Conservation (phyloP, 371 early-diverging fungal genomes). For the Mortierella sp. region DNA sequence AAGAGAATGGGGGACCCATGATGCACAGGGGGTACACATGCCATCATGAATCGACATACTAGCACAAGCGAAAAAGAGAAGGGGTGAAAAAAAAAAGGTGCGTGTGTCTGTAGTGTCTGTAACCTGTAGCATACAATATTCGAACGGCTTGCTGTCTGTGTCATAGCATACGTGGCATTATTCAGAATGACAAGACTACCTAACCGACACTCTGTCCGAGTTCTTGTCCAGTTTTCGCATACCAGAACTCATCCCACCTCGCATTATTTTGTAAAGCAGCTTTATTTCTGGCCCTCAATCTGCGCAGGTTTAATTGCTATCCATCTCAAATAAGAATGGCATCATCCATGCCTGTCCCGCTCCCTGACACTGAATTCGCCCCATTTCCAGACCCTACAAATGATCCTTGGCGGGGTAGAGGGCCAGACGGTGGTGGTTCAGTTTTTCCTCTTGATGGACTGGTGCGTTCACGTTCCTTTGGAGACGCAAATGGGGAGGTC, state of each 20-base stretch:
- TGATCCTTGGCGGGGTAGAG: conserved; percentile 6
- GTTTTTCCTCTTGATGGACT: conserved; percentile 8
- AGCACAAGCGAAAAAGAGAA: too few relatives aligned
- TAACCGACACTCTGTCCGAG: too few relatives aligned
- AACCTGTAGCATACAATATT: too few relatives aligned
- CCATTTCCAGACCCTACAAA: conserved; percentile 1
- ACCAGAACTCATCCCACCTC: neutral
- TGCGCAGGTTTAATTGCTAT: neutral
- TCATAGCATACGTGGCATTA: too few relatives aligned
- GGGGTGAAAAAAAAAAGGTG: too few relatives aligned
- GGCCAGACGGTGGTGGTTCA: conserved; percentile 9
- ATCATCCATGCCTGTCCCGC: conserved; percentile 34
- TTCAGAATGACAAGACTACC: too few relatives aligned
- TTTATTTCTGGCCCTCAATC: neutral
- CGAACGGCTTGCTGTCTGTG: too few relatives aligned
- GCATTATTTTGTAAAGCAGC: neutral
- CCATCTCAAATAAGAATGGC: conserved; percentile 27
- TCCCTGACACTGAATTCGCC: conserved; percentile 11
- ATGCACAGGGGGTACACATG: too few relatives aligned
- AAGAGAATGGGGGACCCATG: too few relatives aligned
- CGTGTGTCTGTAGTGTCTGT: too few relatives aligned
- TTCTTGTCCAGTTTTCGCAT: too few relatives aligned
- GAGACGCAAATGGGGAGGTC: neutral
- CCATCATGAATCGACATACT: too few relatives aligned
- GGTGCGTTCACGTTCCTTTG: neutral